phyloP scores from a whole-genome alignment of 768 basidiomycete species.

The Epithele typhae region DNA sequence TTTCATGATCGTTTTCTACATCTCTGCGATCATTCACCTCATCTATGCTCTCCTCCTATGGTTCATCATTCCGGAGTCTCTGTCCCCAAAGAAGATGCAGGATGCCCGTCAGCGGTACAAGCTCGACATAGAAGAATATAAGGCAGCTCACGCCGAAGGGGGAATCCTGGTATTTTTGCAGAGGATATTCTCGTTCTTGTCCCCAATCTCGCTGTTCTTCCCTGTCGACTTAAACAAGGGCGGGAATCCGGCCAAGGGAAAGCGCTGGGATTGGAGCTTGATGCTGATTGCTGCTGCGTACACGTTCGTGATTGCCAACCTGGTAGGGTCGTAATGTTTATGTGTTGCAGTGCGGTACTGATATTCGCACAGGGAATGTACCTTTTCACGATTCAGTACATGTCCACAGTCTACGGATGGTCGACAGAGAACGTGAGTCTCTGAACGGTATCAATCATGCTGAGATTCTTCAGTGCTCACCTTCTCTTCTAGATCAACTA shows the following conservation, averaged over 20 bases:
- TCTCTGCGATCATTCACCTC: constrained; percentile 46
- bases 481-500: constrained; percentile 56
- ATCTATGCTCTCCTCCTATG: constrained; percentile 46
- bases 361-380: constrained; percentile 60
- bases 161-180: constrained; percentile 31
- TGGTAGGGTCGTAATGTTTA: constrained; percentile 29
- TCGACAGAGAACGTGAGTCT: constrained; percentile 53
- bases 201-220: constrained; percentile 63
- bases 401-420: constrained; percentile 60
- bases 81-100: constrained; percentile 49
- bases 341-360: not conserved
- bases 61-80: constrained; percentile 74
- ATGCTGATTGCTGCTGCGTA: constrained; percentile 50
- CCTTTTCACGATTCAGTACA: constrained; percentile 62
- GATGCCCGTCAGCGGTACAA: constrained; percentile 33
- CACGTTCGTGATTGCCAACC: constrained; percentile 38
- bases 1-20: constrained; percentile 67
- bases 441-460: no score
- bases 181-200: constrained; percentile 57
- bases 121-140: constrained; percentile 27
- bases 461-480: not conserved
- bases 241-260: constrained; percentile 37
- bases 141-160: constrained; percentile 14
- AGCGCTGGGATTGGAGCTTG: constrained; percentile 61
- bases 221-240: constrained; percentile 31